phyloP scores from a whole-genome alignment of 2,329 filamentous ascomycete species.

The Celoporthe dispersa region DNA sequence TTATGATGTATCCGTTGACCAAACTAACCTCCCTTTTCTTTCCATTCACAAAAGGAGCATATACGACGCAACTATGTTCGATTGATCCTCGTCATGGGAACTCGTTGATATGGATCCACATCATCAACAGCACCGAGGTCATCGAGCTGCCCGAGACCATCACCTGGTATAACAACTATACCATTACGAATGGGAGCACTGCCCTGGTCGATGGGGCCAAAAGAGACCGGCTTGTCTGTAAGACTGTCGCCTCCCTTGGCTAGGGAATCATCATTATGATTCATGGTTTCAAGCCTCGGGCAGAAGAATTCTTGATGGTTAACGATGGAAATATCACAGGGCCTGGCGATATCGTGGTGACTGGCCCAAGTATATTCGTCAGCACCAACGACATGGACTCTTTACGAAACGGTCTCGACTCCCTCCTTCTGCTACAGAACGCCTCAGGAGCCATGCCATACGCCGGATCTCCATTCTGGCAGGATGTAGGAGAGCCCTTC shows the following conservation, averaged over 20 bases:
- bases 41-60: conserved; percentile 33
- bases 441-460: conserved; percentile 46
- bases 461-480: conserved; percentile 47
- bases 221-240: conserved; percentile 51
- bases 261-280: not conserved
- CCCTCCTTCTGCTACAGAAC: conserved; percentile 51
- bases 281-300: not conserved
- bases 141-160: conserved; percentile 24
- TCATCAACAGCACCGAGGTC: conserved; percentile 23
- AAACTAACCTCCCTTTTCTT: not conserved
- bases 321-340: conserved; percentile 39
- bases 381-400: conserved; percentile 58
- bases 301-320: not conserved
- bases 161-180: conserved; percentile 35
- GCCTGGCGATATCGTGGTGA: conserved; percentile 65
- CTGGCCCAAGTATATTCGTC: conserved; percentile 57
- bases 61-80: conserved; percentile 37
- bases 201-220: conserved; percentile 50
- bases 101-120: conserved; percentile 16
- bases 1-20: not conserved
- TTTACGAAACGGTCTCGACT: conserved; percentile 53
- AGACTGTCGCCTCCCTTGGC: not conserved
- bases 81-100: conserved; percentile 29
- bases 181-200: conserved; percentile 36
- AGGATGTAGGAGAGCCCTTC: conserved; percentile 24